Conservation (phyloP, 2,329 filamentous ascomycete species). For the Talaromyces sp. region DNA sequence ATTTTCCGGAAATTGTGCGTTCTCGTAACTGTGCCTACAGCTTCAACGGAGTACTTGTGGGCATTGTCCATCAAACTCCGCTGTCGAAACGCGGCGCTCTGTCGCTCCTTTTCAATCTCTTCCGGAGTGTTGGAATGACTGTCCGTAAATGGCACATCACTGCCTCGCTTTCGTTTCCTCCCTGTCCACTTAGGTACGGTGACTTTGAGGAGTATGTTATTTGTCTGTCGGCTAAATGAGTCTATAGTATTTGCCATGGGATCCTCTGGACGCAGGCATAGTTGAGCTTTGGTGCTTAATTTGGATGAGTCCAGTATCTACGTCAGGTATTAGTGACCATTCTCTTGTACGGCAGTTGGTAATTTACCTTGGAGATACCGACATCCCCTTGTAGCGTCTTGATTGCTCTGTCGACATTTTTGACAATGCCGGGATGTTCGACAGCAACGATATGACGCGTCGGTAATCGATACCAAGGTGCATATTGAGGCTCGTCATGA, state of each 20-base stretch:
- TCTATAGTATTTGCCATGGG: constrained; percentile 72
- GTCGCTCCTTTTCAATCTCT: constrained; percentile 16
- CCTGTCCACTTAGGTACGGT: constrained; percentile 84
- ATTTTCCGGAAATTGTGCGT: constrained; percentile 85
- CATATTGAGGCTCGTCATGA: constrained; percentile 19
- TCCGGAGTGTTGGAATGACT: constrained; percentile 33
- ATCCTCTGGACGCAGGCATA: constrained; percentile 78
- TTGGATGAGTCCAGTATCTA: constrained; percentile 47
- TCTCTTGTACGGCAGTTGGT: background rate
- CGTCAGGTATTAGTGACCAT: background rate
- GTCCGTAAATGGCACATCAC: constrained; percentile 60
- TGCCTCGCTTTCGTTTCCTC: constrained; percentile 78
- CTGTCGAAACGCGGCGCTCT: constrained; percentile 9
- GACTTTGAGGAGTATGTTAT: constrained; percentile 82
- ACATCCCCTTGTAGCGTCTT: constrained; percentile 58
- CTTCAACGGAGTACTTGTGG: constrained; percentile 63
- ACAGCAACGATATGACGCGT: constrained; percentile 55
- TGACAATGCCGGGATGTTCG: constrained; percentile 65
- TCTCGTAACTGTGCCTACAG: constrained; percentile 68
- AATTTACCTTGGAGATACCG: constrained; percentile 51
- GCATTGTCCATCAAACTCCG: constrained; percentile 66
- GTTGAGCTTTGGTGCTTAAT: constrained; percentile 53
- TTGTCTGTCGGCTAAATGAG: constrained; percentile 70
- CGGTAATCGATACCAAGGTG: constrained; percentile 53
- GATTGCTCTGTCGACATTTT: constrained; percentile 62